Percentiles rank a stretch among this genome's conserved stretches.
These are phyloP conservation scores for Chrysopogon serrulatus DNA, from an alignment of 176 grass and related monocot genomes.

Conservation along the genomic window DNA sequence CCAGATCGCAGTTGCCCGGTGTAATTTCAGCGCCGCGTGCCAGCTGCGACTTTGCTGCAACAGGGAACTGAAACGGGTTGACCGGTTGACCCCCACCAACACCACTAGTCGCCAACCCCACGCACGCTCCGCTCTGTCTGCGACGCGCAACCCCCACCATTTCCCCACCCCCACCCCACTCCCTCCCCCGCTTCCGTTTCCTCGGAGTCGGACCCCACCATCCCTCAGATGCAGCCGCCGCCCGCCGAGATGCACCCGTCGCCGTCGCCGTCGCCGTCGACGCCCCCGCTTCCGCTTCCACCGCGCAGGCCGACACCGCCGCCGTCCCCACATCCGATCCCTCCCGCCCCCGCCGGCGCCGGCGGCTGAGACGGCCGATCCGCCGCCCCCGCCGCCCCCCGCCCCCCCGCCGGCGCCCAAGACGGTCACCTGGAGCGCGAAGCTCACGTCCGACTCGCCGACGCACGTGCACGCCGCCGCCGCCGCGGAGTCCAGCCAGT, in stretches of 20 bases:
- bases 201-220: neutral
- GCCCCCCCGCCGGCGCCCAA: constrained; percentile 19
- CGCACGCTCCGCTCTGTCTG: neutral
- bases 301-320: neutral
- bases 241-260: constrained; percentile 52
- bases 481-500: constrained; percentile 38
- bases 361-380: constrained; percentile 22
- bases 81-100: constrained; percentile 36
- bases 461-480: constrained; percentile 35
- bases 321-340: constrained; percentile 26
- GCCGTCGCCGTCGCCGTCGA: constrained; percentile 19
- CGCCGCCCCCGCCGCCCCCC: neutral
- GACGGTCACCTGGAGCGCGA: constrained; percentile 51
- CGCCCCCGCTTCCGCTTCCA: neutral
- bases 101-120: neutral
- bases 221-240: constrained; percentile 39
- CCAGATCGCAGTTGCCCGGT: constrained; percentile 1
- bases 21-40: constrained; percentile 10
- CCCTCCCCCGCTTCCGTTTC: neutral
- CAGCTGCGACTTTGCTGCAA: neutral
- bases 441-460: constrained; percentile 45
- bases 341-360: constrained; percentile 1
- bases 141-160: neutral
- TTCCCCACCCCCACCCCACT: neutral
- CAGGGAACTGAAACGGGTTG: neutral